Evolutionary conservation across 768 basidiomycete species (phyloP).

Genomic region (Stropharia rugosoannulata): DNA sequence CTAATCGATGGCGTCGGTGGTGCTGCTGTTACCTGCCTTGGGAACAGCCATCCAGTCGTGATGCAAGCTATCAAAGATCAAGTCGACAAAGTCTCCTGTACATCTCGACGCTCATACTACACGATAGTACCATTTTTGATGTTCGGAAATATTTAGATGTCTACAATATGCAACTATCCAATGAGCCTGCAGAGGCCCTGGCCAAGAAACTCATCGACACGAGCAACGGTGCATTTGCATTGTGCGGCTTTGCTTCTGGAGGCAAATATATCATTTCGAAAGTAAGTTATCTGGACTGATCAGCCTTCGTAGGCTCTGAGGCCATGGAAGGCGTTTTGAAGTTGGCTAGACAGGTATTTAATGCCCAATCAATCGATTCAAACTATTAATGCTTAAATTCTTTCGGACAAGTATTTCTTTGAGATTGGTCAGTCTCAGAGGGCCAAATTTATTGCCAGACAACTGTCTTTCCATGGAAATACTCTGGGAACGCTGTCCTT

Average conservation of each 20-base stretch:
- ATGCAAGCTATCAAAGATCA: conserved; percentile 77
- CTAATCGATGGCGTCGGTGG: conserved; percentile 84
- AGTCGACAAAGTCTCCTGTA: conserved; percentile 75
- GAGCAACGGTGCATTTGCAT: conserved; percentile 73
- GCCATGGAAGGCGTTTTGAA: conserved; percentile 90
- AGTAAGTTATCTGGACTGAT: background rate
- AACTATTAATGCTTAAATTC: background rate
- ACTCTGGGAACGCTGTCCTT: conserved; percentile 71
- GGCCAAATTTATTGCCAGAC: conserved; percentile 75
- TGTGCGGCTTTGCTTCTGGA: conserved; percentile 72
- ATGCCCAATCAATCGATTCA: background rate
- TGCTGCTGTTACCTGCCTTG: conserved; percentile 81
- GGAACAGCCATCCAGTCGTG: conserved; percentile 71
- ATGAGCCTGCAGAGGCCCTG: conserved; percentile 77
- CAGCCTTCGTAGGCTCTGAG: conserved; percentile 62
- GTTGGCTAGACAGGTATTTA: conserved; percentile 67
- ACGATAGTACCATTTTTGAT: background rate
- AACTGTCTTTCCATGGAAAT: conserved; percentile 86
- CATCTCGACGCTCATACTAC: conserved; percentile 21
- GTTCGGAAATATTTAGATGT: conserved; percentile 52
- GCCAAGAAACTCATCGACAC: conserved; percentile 63
- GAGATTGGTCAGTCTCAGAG: conserved; percentile 72
- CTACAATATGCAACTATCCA: conserved; percentile 85
- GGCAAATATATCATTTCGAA: conserved; percentile 37
- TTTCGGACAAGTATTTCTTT: conserved; percentile 53